Conservation (phyloP, 2,329 filamentous ascomycete genomes). For the Fusarium sambucinum region DNA sequence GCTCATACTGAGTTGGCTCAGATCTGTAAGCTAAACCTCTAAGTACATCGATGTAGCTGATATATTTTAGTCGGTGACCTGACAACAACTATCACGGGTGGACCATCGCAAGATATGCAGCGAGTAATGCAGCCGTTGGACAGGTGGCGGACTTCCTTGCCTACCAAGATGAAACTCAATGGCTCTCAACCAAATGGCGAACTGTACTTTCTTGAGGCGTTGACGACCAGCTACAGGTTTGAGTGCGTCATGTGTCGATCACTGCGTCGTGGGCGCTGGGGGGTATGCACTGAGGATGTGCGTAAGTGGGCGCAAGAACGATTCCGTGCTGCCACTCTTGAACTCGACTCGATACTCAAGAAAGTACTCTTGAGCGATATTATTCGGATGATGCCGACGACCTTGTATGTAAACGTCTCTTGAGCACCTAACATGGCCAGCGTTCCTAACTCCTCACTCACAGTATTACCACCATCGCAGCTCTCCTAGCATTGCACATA, state of each 20-base stretch:
- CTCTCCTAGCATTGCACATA: constrained; percentile 1
- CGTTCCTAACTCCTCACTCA: not conserved
- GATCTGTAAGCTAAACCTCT: constrained; percentile 1
- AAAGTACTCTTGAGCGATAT: constrained; percentile 13
- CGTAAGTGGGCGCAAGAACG: constrained; percentile 29
- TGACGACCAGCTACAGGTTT: constrained; percentile 29
- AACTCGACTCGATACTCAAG: constrained; percentile 26
- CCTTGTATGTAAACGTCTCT: constrained; percentile 13
- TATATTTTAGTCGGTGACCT: not conserved
- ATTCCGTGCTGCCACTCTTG: constrained; percentile 19
- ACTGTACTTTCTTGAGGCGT: not conserved
- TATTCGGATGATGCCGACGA: constrained; percentile 5
- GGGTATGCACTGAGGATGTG: not conserved
- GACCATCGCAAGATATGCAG: not conserved
- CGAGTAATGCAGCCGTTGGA: constrained; percentile 5
- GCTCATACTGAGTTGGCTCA: constrained; percentile 21
- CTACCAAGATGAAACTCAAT: not conserved
- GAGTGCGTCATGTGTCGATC: constrained; percentile 35
- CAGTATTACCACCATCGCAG: constrained; percentile 15
- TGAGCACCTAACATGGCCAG: accelerated
- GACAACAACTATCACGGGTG: not conserved
- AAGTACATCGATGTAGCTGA: not conserved
- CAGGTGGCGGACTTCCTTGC: not conserved
- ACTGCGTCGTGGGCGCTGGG: constrained; percentile 18
- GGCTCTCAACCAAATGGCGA: not conserved